Percentiles rank a stretch among this genome's conserved stretches.
These are phyloP conservation scores for Aspergillus sp. DNA, from an alignment of 2,329 filamentous ascomycete species.

Conservation along the genomic window DNA sequence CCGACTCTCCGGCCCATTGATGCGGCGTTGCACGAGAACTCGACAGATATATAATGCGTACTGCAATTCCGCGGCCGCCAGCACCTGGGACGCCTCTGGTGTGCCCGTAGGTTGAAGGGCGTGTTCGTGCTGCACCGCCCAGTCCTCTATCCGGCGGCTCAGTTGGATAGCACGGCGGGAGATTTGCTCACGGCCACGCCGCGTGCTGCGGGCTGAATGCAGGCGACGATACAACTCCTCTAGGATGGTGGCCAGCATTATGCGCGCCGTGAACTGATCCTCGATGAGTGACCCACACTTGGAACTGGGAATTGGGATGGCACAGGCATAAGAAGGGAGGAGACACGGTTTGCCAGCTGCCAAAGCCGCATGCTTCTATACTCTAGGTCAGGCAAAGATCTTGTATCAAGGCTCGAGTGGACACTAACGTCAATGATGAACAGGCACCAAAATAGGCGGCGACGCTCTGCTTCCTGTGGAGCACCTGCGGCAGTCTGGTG, in stretches of 20 bases:
- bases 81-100: background rate
- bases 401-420: background rate
- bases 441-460: background rate
- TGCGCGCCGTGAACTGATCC: background rate
- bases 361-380: background rate
- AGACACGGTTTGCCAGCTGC: background rate
- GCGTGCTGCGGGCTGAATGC: background rate
- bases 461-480: background rate
- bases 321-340: background rate
- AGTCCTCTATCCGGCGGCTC: background rate
- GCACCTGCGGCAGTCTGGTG: background rate
- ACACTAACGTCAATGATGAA: background rate
- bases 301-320: background rate
- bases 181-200: background rate
- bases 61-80: background rate
- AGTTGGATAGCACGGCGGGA: background rate
- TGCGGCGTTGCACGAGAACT: background rate
- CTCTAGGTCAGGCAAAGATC: background rate
- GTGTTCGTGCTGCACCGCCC: background rate
- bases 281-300: background rate
- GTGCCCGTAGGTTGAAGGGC: background rate
- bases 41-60: background rate
- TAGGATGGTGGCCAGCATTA: background rate
- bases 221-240: background rate
- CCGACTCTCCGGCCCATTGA: background rate